These are phyloP conservation scores for Aspergillus sp. DNA, from an alignment of 2,329 filamentous ascomycete genomes.

Conservation along the genomic window DNA sequence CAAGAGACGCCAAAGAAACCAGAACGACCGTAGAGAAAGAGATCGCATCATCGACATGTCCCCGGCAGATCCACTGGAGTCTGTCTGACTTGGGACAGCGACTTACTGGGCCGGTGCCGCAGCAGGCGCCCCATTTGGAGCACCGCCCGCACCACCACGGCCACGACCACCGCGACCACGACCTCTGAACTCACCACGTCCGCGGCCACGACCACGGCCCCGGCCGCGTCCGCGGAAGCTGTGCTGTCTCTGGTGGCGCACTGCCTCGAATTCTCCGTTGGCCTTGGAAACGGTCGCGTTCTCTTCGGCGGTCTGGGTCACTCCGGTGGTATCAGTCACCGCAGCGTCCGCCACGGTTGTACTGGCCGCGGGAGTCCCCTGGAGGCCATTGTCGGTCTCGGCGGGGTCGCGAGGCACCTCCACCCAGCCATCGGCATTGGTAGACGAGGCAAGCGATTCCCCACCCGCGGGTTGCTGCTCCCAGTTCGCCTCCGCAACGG, in stretches of 20 bases:
- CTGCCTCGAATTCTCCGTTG: slow-evolving; percentile 33
- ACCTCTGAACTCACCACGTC: slow-evolving; percentile 35
- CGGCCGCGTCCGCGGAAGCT: slow-evolving; percentile 37
- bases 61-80: slow-evolving; percentile 3
- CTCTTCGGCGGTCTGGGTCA: slow-evolving; percentile 67
- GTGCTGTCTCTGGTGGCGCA: slow-evolving; percentile 33
- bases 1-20: slow-evolving; percentile 18
- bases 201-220: slow-evolving; percentile 37
- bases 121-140: slow-evolving; percentile 21
- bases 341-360: slow-evolving; percentile 39
- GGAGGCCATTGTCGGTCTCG: slow-evolving; percentile 69
- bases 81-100: neutral
- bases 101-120: slow-evolving; percentile 13
- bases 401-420: slow-evolving; percentile 69
- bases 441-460: slow-evolving; percentile 46
- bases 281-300: slow-evolving; percentile 60
- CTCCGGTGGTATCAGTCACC: slow-evolving; percentile 56
- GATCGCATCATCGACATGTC: neutral
- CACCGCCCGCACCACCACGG: slow-evolving; percentile 28
- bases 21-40: slow-evolving; percentile 10
- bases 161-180: slow-evolving; percentile 29
- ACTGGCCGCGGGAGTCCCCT: slow-evolving; percentile 59
- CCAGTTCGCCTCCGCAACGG: slow-evolving; percentile 54
- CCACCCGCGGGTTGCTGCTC: slow-evolving; percentile 48
- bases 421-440: slow-evolving; percentile 67